phyloP scores from a whole-genome alignment of 2,329 filamentous ascomycete genomes.

The Plectosphaerella sp. region DNA sequence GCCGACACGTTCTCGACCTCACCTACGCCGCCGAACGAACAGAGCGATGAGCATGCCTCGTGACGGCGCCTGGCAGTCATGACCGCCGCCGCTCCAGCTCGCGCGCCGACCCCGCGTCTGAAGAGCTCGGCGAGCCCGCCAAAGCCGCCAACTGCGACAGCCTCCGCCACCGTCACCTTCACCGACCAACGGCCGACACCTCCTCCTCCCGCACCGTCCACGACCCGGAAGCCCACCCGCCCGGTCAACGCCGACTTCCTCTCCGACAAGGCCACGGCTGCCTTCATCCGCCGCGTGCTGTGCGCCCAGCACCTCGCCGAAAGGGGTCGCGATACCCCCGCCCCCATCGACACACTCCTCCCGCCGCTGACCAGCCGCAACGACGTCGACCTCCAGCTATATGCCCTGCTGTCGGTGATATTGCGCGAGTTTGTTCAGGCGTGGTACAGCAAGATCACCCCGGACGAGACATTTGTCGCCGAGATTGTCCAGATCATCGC shows the following conservation, averaged over 20 bases:
- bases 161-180: constrained; percentile 3
- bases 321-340: constrained; percentile 46
- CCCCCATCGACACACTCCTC: constrained; percentile 73
- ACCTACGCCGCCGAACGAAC: too few species aligned
- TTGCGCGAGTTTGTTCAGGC: constrained; percentile 85
- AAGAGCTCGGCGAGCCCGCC: constrained; percentile 11
- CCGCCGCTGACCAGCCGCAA: constrained; percentile 92
- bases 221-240: constrained; percentile 18
- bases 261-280: constrained; percentile 73
- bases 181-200: constrained; percentile 12
- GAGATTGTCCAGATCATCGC: constrained; percentile 89
- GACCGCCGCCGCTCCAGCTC: constrained; percentile 14
- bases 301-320: constrained; percentile 67
- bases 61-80: constrained; percentile 7
- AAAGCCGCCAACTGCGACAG: constrained; percentile 1
- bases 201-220: constrained; percentile 17
- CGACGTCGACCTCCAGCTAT: constrained; percentile 88
- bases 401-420: constrained; percentile 85
- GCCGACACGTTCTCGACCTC: not conserved
- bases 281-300: constrained; percentile 77
- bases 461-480: constrained; percentile 81
- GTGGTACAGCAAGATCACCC: constrained; percentile 92
- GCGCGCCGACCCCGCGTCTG: constrained; percentile 15
- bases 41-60: too few species aligned
- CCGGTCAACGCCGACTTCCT: constrained; percentile 43